A percentile compares a stretch with the other conserved stretches of the same genome.
Evolutionary conservation across 192 early-diverging fungal genomes (phyloP).

Genomic region (Coemansia asiatica): DNA sequence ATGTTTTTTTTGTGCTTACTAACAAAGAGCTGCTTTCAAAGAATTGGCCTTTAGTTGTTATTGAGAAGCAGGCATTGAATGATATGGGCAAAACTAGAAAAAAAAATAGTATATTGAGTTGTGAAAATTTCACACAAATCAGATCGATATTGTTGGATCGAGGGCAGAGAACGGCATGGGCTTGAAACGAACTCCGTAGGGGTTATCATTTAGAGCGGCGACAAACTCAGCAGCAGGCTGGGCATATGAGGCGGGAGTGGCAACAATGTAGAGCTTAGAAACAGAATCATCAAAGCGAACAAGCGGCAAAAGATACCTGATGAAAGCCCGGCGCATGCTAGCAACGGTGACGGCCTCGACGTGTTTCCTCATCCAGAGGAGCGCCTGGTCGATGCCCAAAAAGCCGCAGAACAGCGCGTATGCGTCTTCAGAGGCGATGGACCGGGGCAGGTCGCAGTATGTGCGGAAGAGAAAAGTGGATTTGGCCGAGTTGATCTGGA

Average conservation of each 20-base stretch:
- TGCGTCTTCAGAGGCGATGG: conserved; percentile 36
- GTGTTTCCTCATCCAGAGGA: conserved; percentile 42
- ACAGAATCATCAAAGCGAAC: conserved; percentile 15
- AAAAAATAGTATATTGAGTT: no score
- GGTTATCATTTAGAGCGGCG: conserved; percentile 24
- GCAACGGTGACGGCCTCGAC: conserved; percentile 31
- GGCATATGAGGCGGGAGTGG: conserved; percentile 27
- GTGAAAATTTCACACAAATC: no score
- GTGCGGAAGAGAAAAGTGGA: conserved; percentile 28
- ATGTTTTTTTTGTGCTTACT: no score
- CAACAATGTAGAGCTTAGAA: conserved; percentile 31
- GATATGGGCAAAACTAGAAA: background rate
- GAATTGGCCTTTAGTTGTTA: no score
- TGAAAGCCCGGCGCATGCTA: conserved; percentile 34
- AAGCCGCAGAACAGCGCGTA: conserved; percentile 23
- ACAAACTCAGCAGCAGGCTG: conserved; percentile 18
- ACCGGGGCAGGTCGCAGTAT: conserved; percentile 21
- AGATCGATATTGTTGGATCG: conserved; percentile 31
- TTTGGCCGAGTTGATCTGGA: conserved; percentile 42
- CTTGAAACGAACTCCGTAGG: conserved; percentile 35
- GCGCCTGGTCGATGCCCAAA: conserved; percentile 34
- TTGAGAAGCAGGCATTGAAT: no score
- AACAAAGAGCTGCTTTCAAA: no score
- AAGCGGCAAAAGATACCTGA: conserved; percentile 31
- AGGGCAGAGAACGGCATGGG: conserved; percentile 23